A percentile compares a stretch with the other conserved stretches of the same genome.
These are phyloP conservation scores for Ganoderma meredithae DNA, from an alignment of 1,284 basidiomycete genomes.

Conservation along the genomic window DNA sequence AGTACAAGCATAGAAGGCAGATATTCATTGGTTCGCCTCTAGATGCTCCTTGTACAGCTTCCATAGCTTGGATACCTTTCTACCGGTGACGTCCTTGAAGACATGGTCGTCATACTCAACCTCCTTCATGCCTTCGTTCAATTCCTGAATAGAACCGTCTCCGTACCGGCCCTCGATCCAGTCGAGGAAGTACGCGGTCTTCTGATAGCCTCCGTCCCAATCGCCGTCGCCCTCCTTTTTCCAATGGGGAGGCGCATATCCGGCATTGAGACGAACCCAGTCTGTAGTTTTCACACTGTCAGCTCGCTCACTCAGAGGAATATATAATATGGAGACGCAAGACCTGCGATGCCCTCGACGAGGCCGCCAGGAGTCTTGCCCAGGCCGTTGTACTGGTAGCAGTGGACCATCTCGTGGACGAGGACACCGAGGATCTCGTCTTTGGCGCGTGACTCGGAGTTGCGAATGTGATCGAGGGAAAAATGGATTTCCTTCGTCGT, in stretches of 20 bases:
- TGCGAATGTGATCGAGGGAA: constrained; percentile 66
- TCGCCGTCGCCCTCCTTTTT: constrained; percentile 47
- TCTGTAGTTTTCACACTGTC: constrained; percentile 48
- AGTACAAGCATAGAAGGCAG: background rate
- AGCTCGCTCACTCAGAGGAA: background rate
- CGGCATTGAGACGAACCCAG: constrained; percentile 69
- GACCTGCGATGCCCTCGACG: constrained; percentile 79
- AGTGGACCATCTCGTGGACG: constrained; percentile 74
- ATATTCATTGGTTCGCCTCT: constrained; percentile 29
- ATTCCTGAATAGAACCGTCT: constrained; percentile 56
- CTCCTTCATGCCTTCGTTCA: constrained; percentile 63
- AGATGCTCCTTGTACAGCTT: constrained; percentile 53
- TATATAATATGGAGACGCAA: constrained; percentile 21
- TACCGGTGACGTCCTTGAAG: constrained; percentile 61
- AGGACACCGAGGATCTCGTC: constrained; percentile 74
- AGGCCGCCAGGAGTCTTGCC: constrained; percentile 69
- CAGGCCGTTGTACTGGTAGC: constrained; percentile 71
- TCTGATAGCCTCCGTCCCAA: constrained; percentile 79
- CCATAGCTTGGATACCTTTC: constrained; percentile 63
- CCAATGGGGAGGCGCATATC: constrained; percentile 74
- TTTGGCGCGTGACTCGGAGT: constrained; percentile 51
- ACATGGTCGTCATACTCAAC: constrained; percentile 55
- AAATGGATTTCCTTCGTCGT: constrained; percentile 76
- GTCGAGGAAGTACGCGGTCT: constrained; percentile 75
- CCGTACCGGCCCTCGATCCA: constrained; percentile 71